phyloP scores from a whole-genome alignment of 768 basidiomycete genomes.

The Naganishia friedmannii region DNA sequence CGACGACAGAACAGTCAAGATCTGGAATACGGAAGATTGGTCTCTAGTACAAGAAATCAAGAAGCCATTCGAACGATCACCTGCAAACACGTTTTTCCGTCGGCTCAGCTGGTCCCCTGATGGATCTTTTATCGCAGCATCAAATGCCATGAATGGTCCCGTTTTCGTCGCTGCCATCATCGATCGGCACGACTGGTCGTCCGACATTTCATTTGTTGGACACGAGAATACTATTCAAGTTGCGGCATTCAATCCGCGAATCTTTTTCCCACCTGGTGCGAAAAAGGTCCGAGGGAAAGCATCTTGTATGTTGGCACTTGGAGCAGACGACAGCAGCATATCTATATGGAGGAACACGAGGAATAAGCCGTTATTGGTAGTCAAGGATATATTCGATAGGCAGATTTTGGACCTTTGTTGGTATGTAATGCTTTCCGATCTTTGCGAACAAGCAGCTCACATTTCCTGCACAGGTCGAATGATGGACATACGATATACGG shows the following conservation, averaged over 20 bases:
- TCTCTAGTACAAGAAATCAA: conserved; percentile 73
- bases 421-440: conserved; percentile 56
- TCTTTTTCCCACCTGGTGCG: conserved; percentile 75
- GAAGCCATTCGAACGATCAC: conserved; percentile 89
- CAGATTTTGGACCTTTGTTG: conserved; percentile 95
- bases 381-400: conserved; percentile 88
- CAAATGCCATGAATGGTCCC: conserved; percentile 95
- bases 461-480: conserved; percentile 64
- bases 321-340: conserved; percentile 87
- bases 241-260: conserved; percentile 91
- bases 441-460: background rate
- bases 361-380: conserved; percentile 83
- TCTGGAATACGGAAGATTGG: conserved; percentile 96
- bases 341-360: conserved; percentile 96
- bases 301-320: conserved; percentile 63
- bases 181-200: conserved; percentile 74
- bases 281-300: conserved; percentile 55
- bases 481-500: conserved; percentile 91
- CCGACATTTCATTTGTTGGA: conserved; percentile 89
- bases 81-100: conserved; percentile 90
- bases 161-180: conserved; percentile 98
- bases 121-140: conserved; percentile 95
- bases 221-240: conserved; percentile 97
- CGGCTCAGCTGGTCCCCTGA: conserved; percentile 97
- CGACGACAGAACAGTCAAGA: conserved; percentile 92